phyloP scores from a whole-genome alignment of 192 early-diverging fungal genomes.

The Polychytrium aggregatum region DNA sequence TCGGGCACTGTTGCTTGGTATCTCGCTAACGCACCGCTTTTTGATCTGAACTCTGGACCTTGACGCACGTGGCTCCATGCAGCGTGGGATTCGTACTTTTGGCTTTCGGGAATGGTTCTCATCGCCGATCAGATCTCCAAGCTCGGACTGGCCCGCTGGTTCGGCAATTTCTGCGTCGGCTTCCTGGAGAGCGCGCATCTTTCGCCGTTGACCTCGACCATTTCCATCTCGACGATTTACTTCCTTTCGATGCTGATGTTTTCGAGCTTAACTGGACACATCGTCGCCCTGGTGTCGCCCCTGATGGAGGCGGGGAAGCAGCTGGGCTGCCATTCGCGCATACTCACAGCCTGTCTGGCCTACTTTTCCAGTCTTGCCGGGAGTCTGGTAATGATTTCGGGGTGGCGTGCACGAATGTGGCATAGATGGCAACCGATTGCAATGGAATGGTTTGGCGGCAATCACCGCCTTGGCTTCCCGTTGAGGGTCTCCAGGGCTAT shows the following conservation, averaged over 20 bases:
- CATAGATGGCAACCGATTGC: neutral
- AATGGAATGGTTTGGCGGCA: neutral
- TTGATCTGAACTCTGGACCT: too few relatives aligned
- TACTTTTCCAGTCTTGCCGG: constrained; percentile 55
- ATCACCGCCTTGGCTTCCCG: neutral
- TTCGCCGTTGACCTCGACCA: constrained; percentile 23
- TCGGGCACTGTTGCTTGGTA: too few relatives aligned
- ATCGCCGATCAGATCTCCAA: constrained; percentile 61
- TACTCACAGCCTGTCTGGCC: constrained; percentile 44
- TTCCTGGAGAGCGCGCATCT: constrained; percentile 20
- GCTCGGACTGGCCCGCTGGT: constrained; percentile 54
- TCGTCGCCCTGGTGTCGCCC: constrained; percentile 55
- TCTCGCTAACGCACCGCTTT: too few relatives aligned
- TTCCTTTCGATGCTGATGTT: constrained; percentile 60
- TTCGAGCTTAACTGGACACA: constrained; percentile 61
- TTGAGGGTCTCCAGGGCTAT: too few relatives aligned
- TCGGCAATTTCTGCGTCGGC: constrained; percentile 38
- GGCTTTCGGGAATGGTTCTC: constrained; percentile 67
- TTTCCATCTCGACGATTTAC: constrained; percentile 44
- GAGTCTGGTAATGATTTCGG: constrained; percentile 23
- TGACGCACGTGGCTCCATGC: neutral
- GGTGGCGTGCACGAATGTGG: neutral
- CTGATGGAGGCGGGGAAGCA: constrained; percentile 60
- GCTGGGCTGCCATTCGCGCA: constrained; percentile 41
- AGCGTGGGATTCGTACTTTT: constrained; percentile 72